Percentiles rank a stretch among this genome's conserved stretches.
Conservation (phyloP, 2,329 filamentous ascomycete species). For the Colletotrichum orchidophilum region DNA sequence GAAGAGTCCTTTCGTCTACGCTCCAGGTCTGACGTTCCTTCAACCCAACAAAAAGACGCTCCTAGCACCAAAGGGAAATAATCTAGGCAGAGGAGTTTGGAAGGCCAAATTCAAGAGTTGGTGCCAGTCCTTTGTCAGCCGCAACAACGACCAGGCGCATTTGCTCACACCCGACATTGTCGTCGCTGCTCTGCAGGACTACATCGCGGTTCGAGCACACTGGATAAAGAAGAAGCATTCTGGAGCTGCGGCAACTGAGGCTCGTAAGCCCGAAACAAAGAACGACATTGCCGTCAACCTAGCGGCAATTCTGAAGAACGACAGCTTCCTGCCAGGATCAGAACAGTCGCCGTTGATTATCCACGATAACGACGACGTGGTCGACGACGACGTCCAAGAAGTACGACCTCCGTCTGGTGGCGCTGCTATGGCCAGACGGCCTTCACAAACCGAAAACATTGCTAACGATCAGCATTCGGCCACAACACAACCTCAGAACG, state of each 20-base stretch:
- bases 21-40: not conserved
- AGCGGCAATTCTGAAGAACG: constrained; percentile 20
- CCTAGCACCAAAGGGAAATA: constrained; percentile 24
- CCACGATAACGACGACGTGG: constrained; percentile 25
- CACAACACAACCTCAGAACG: constrained; percentile 23
- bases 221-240: constrained; percentile 26
- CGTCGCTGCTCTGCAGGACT: constrained; percentile 14
- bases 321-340: constrained; percentile 2
- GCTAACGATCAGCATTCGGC: not conserved
- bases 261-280: constrained; percentile 15
- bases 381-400: constrained; percentile 18
- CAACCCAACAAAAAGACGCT: constrained; percentile 26
- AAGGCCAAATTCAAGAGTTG: constrained; percentile 46
- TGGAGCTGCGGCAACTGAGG: constrained; percentile 4
- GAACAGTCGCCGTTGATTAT: constrained; percentile 22
- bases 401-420: not conserved
- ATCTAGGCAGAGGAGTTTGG: constrained; percentile 38
- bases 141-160: constrained; percentile 19
- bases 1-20: constrained; percentile 12
- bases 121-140: constrained; percentile 41
- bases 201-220: constrained; percentile 12
- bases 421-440: too few species aligned
- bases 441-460: not conserved
- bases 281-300: constrained; percentile 22
- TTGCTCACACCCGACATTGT: constrained; percentile 26